Conservation (phyloP, 805 yeast genomes). For the Cyberlindnera sargentensis region DNA sequence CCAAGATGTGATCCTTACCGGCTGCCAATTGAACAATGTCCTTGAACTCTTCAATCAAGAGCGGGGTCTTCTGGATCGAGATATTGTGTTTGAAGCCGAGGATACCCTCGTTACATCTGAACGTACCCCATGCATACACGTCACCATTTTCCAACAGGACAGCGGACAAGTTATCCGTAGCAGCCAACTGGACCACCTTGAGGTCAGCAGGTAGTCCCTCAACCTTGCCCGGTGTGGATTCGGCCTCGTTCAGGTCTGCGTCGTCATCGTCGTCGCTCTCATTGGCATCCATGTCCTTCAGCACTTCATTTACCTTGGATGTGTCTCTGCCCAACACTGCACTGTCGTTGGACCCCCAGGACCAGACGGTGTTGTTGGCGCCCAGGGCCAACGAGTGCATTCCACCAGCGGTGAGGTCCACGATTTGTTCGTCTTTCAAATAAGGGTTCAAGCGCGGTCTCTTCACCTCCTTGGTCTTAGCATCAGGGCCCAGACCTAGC, state of each 20-base stretch:
- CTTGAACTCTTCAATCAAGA: constrained; percentile 50
- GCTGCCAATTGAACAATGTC: constrained; percentile 78
- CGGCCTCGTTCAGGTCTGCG: constrained; percentile 81
- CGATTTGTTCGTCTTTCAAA: constrained; percentile 64
- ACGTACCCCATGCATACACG: constrained; percentile 97
- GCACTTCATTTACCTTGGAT: constrained; percentile 51
- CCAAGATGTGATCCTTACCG: constrained; percentile 89
- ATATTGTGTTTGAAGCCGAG: constrained; percentile 71
- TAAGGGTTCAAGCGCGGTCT: constrained; percentile 89
- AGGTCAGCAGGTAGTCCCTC: constrained; percentile 53
- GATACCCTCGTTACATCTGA: constrained; percentile 87
- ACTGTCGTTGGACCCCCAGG: constrained; percentile 97
- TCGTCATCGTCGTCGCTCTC: constrained; percentile 53
- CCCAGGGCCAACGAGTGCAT: constrained; percentile 89
- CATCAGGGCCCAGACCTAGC: constrained; percentile 93
- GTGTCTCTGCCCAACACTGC: constrained; percentile 89
- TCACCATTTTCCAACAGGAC: constrained; percentile 75
- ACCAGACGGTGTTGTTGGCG: constrained; percentile 73
- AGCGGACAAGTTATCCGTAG: constrained; percentile 88
- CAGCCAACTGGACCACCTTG: constrained; percentile 73
- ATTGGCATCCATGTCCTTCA: constrained; percentile 61
- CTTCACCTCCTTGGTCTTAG: constrained; percentile 87
- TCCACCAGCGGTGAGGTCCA: constrained; percentile 91
- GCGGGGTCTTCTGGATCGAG: constrained; percentile 60
- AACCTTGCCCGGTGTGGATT: constrained; percentile 82